Percentiles rank a stretch among this genome's conserved stretches.
phyloP scores from a whole-genome alignment of 306 rosid species.

The Fagus sylvatica region DNA sequence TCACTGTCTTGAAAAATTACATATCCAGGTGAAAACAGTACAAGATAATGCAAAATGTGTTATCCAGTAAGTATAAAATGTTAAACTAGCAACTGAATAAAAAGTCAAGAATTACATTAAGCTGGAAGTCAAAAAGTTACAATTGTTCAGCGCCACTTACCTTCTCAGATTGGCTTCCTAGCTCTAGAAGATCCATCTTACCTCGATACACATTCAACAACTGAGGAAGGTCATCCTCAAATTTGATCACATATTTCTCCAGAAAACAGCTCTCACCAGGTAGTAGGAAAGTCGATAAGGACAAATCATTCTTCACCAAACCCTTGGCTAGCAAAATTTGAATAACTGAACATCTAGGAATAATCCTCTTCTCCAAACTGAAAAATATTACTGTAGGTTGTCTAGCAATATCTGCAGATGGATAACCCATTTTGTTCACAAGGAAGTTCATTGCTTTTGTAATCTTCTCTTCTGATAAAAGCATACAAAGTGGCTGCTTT shows the following conservation, averaged over 20 bases:
- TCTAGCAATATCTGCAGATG: not conserved
- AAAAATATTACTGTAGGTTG: not conserved
- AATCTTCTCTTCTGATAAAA: constrained; percentile 24
- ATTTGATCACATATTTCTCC: constrained; percentile 27
- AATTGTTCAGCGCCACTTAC: not conserved
- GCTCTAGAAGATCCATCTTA: constrained; percentile 8
- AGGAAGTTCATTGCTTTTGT: constrained; percentile 21
- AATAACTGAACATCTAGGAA: constrained; percentile 31
- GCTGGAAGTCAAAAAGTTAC: not conserved
- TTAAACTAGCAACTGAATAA: no score
- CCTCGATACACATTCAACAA: constrained; percentile 27
- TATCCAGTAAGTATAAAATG: no score
- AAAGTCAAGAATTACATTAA: no score
- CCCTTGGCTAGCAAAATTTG: constrained; percentile 29
- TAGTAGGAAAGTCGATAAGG: not conserved
- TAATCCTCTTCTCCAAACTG: constrained; percentile 35
- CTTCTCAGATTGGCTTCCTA: not conserved
- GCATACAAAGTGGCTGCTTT: constrained; percentile 25
- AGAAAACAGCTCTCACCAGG: constrained; percentile 16
- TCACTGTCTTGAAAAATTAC: no score
- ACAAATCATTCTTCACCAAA: constrained; percentile 7
- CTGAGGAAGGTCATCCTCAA: constrained; percentile 18
- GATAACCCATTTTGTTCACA: constrained; percentile 31
- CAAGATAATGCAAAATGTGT: no score
- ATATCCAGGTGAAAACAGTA: no score